Percentiles rank a stretch among this genome's conserved stretches.
Conservation (phyloP, 352 stramenopile species). For the Globisporangium barbulae region DNA sequence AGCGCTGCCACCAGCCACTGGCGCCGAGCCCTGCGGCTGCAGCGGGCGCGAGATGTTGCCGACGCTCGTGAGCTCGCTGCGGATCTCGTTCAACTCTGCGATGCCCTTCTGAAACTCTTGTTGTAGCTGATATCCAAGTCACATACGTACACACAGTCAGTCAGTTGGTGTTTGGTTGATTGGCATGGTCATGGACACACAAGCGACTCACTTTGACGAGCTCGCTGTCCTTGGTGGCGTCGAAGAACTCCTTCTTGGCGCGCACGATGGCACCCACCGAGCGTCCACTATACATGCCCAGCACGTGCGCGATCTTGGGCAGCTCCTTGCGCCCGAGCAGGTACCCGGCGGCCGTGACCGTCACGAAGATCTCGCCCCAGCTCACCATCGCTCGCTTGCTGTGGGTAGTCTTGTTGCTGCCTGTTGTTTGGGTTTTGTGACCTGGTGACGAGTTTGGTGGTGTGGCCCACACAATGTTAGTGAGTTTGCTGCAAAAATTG, state of each 20-base stretch:
- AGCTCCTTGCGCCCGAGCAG: slow-evolving; percentile 69
- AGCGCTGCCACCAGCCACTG: not conserved
- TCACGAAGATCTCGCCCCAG: slow-evolving; percentile 65
- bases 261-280: slow-evolving; percentile 66
- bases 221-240: slow-evolving; percentile 76
- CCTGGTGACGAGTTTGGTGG: no score
- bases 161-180: not conserved
- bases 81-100: slow-evolving; percentile 79
- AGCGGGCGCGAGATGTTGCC: slow-evolving; percentile 57
- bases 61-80: slow-evolving; percentile 66
- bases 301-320: slow-evolving; percentile 58
- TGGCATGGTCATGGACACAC: not conserved
- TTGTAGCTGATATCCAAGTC: slow-evolving; percentile 55
- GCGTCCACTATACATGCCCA: slow-evolving; percentile 58
- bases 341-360: slow-evolving; percentile 60
- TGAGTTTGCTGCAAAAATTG: no score
- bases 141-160: not conserved
- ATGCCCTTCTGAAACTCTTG: slow-evolving; percentile 74
- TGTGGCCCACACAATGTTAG: no score
- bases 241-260: slow-evolving; percentile 83
- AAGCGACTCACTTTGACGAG: slow-evolving; percentile 50
- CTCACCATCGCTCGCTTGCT: slow-evolving; percentile 43
- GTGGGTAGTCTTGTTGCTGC: no score
- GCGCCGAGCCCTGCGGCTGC: slow-evolving; percentile 29
- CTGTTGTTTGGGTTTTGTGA: not conserved